Conservation (phyloP, 257 asterid species). For the Nyctanthes arbortristis region DNA sequence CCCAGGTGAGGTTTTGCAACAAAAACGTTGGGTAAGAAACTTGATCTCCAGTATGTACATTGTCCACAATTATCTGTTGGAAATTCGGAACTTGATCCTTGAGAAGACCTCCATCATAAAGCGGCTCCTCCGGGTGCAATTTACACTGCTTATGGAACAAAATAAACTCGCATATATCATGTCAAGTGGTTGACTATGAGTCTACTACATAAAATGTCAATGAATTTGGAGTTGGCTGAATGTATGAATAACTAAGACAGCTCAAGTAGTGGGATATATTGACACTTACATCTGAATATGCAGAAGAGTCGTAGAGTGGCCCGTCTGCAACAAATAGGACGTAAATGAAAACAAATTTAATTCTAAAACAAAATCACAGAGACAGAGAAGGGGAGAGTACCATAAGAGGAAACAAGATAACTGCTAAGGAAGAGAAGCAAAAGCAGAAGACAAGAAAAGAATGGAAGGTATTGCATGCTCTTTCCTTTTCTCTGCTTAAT, state of each 20-base stretch:
- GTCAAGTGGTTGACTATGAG: too few relatives aligned
- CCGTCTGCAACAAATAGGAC: conserved; percentile 57
- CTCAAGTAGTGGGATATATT: too few relatives aligned
- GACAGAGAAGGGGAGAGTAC: conserved; percentile 30
- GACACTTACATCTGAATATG: conserved; percentile 58
- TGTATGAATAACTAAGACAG: too few relatives aligned
- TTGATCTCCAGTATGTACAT: conserved; percentile 27
- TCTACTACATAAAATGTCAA: not conserved
- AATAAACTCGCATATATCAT: too few relatives aligned
- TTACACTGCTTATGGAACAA: conserved; percentile 45
- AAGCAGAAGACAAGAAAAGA: conserved; percentile 22
- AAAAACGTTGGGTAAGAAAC: conserved; percentile 30
- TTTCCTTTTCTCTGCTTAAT: conserved; percentile 5
- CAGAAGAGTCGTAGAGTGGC: conserved; percentile 77
- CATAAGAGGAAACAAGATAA: conserved; percentile 30
- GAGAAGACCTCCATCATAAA: conserved; percentile 72
- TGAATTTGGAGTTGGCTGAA: too few relatives aligned
- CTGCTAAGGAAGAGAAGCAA: conserved; percentile 24
- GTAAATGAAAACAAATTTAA: not conserved
- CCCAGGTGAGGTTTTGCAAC: conserved; percentile 40
- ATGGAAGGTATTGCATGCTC: conserved; percentile 26
- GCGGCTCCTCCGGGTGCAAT: conserved; percentile 55
- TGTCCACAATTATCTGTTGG: conserved; percentile 1
- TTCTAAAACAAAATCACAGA: not conserved
- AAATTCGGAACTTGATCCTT: conserved; percentile 28